Evolutionary conservation across 306 rosid species (phyloP).

Genomic region (Medicago lupulina): DNA sequence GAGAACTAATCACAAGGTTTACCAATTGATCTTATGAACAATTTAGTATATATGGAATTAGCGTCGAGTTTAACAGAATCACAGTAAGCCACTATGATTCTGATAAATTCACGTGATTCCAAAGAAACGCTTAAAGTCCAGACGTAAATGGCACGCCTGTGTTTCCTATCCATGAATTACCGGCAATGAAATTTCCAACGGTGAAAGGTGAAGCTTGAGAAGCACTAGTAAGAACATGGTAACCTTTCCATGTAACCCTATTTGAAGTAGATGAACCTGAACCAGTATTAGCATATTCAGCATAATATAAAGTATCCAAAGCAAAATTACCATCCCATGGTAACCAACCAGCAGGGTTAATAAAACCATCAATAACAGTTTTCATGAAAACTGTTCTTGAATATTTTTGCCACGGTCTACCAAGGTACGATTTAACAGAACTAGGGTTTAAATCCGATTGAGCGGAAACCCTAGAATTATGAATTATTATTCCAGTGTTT

Average conservation of each 20-base stretch:
- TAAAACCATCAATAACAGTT: constrained; percentile 60
- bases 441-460: constrained; percentile 51
- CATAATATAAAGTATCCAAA: constrained; percentile 63
- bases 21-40: not conserved
- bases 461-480: constrained; percentile 53
- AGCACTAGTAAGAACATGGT: constrained; percentile 66
- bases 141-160: constrained; percentile 73
- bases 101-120: not conserved
- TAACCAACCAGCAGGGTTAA: constrained; percentile 75
- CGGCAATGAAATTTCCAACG: constrained; percentile 68
- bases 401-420: constrained; percentile 73
- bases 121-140: constrained; percentile 40
- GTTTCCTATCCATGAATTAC: constrained; percentile 63
- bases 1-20: not conserved
- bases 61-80: not conserved
- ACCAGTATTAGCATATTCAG: constrained; percentile 70
- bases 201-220: constrained; percentile 71
- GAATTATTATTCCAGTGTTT: constrained; percentile 76
- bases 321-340: constrained; percentile 76
- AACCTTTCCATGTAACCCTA: constrained; percentile 73
- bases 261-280: constrained; percentile 66
- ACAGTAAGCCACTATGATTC: not conserved
- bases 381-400: constrained; percentile 74
- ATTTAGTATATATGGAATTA: not conserved
- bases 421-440: constrained; percentile 57